These are phyloP conservation scores for Arctium minus DNA, from an alignment of 129 eudicot genomes.

Conservation along the genomic window DNA sequence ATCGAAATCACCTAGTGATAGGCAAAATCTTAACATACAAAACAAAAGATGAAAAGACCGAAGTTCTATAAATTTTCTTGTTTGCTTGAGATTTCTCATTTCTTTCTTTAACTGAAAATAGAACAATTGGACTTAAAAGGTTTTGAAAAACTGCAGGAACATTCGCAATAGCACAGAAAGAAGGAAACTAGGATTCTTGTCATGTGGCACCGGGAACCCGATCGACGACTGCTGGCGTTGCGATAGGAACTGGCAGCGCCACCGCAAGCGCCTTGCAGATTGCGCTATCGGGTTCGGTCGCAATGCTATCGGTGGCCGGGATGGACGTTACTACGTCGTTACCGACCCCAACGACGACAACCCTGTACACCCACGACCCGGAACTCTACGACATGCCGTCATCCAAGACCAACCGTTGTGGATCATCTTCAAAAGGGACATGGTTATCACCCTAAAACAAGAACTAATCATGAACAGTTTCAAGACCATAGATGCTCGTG, in stretches of 20 bases:
- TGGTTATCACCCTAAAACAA: conserved; percentile 77
- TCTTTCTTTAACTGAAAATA: background rate
- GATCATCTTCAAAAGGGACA: conserved; percentile 80
- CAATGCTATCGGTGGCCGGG: conserved; percentile 85
- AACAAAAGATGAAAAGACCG: too few species aligned
- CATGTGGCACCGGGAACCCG: conserved; percentile 88
- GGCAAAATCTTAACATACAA: too few species aligned
- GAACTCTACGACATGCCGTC: conserved; percentile 78
- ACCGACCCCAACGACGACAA: conserved; percentile 63
- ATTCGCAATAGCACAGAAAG: conserved; percentile 66
- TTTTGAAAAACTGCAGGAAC: conserved; percentile 48
- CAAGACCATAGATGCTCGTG: conserved; percentile 89
- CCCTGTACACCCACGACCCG: conserved; percentile 80
- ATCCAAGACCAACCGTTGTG: conserved; percentile 87
- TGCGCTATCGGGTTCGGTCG: conserved; percentile 96
- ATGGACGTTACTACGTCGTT: conserved; percentile 78
- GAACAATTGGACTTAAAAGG: background rate
- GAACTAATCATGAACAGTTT: conserved; percentile 92
- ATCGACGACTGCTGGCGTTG: conserved; percentile 95
- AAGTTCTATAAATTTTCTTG: background rate
- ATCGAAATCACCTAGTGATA: too few species aligned
- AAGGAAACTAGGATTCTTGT: conserved; percentile 74
- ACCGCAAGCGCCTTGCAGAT: conserved; percentile 69
- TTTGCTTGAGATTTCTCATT: background rate
- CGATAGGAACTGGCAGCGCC: conserved; percentile 62